Evolutionary conservation across 257 asterid genomes (phyloP).

Genomic region (Osmanthus fragrans): DNA sequence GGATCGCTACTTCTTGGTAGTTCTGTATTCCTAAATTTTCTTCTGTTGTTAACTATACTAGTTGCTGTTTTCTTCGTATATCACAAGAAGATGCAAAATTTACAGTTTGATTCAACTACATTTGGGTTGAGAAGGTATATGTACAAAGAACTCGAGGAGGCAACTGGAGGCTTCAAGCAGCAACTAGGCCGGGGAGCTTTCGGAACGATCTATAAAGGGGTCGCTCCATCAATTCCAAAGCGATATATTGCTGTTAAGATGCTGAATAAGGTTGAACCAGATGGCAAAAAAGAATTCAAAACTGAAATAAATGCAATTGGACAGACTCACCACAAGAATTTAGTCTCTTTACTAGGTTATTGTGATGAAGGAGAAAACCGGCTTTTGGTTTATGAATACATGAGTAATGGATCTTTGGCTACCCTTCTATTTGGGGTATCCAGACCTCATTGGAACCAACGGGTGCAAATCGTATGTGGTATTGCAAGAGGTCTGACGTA

Average conservation of each 20-base stretch:
- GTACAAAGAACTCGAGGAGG: slow-evolving; percentile 41
- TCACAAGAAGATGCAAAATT: slow-evolving; percentile 9
- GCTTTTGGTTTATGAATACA: slow-evolving; percentile 41
- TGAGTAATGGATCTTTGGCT: slow-evolving; percentile 42
- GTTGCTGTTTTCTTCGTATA: slow-evolving; percentile 18
- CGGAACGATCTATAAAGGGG: slow-evolving; percentile 58
- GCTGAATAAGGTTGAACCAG: slow-evolving; percentile 33
- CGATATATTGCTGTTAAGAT: slow-evolving; percentile 44
- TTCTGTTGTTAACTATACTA: slow-evolving; percentile 13
- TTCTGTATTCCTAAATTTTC: slow-evolving; percentile 40
- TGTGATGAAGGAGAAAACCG: slow-evolving; percentile 45
- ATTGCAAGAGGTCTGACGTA: slow-evolving; percentile 40
- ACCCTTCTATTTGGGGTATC: slow-evolving; percentile 30
- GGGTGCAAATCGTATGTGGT: slow-evolving; percentile 40
- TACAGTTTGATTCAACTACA: slow-evolving; percentile 3
- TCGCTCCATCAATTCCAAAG: slow-evolving; percentile 10
- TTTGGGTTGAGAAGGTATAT: slow-evolving; percentile 27
- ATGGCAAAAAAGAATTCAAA: slow-evolving; percentile 49
- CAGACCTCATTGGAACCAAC: slow-evolving; percentile 48
- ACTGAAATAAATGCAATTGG: slow-evolving; percentile 53
- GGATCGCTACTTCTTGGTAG: slow-evolving; percentile 41
- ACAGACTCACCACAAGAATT: slow-evolving; percentile 56
- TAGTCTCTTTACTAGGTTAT: slow-evolving; percentile 47
- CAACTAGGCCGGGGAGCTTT: slow-evolving; percentile 53
- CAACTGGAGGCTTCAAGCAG: slow-evolving; percentile 37